phyloP scores from a whole-genome alignment of 208 protist genomes.

The Trichomonas gallinae region DNA sequence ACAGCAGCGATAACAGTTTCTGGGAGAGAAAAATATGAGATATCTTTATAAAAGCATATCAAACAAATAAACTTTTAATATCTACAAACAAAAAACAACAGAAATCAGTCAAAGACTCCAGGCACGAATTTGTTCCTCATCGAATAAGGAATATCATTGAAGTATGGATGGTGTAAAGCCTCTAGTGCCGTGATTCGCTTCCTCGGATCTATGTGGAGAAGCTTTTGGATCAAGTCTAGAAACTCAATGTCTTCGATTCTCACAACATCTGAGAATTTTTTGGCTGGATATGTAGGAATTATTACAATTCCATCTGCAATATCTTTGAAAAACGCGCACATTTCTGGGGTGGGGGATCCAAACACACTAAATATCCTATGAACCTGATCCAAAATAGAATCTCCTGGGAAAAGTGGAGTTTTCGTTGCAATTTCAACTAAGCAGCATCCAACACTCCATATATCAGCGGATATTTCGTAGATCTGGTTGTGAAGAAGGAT shows the following conservation, averaged over 20 bases:
- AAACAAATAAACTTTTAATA: too few relatives aligned
- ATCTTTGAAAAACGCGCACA: not conserved
- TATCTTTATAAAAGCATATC: not conserved
- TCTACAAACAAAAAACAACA: not conserved
- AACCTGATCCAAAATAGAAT: not conserved
- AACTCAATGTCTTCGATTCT: not conserved
- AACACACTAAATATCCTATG: constrained; percentile 5
- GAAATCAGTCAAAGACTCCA: not conserved
- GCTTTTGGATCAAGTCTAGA: not conserved
- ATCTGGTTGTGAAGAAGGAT: not conserved
- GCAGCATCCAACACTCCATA: constrained; percentile 29
- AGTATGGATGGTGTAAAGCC: constrained; percentile 13
- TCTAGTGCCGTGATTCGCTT: not conserved
- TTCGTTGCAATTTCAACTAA: constrained; percentile 23
- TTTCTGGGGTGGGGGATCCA: not conserved
- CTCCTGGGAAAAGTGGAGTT: not conserved
- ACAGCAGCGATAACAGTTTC: too few relatives aligned
- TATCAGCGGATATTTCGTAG: constrained; percentile 24
- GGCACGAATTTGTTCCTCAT: not conserved
- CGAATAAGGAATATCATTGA: constrained; percentile 10
- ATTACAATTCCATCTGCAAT: not conserved
- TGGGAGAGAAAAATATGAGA: too few relatives aligned
- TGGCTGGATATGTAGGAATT: not conserved
- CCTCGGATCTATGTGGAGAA: not conserved
- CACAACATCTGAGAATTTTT: not conserved